A percentile compares a stretch with the other conserved stretches of the same genome.
These are phyloP conservation scores for Cytospora piceae DNA, from an alignment of 2,329 filamentous ascomycete species.

Conservation along the genomic window DNA sequence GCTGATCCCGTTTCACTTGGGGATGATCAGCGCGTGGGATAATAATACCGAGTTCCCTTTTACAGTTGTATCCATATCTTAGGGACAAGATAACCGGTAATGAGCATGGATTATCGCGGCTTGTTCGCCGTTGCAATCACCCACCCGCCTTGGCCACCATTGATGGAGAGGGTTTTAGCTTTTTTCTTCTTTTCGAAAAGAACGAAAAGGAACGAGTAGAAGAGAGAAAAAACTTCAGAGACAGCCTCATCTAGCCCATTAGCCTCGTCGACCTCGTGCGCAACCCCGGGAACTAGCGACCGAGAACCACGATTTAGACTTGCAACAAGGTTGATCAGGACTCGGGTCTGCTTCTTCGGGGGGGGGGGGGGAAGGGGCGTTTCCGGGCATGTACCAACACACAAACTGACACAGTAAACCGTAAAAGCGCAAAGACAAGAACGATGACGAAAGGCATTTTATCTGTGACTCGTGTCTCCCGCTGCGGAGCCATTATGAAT, in stretches of 20 bases:
- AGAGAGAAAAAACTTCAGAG: neutral
- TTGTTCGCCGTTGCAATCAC: neutral
- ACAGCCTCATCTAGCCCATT: neutral
- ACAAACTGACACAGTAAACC: neutral
- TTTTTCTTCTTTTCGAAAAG: neutral
- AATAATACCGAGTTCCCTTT: slow-evolving; percentile 20
- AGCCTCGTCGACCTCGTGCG: neutral
- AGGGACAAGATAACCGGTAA: neutral
- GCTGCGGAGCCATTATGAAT: neutral
- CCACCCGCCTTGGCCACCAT: neutral
- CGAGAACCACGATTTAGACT: neutral
- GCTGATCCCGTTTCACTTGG: slow-evolving; percentile 32
- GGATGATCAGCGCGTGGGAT: slow-evolving; percentile 26
- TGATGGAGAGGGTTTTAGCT: neutral
- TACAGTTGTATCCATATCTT: slow-evolving; percentile 13
- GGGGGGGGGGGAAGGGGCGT: no score
- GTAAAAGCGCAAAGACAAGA: neutral
- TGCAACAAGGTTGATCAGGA: neutral
- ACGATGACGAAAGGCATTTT: neutral
- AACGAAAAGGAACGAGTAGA: neutral
- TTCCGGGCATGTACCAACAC: neutral
- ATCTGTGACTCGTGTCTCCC: neutral
- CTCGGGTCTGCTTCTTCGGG: neutral
- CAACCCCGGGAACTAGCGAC: neutral
- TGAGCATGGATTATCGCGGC: neutral